Evolutionary conservation across 31 red algal species (phyloP), one percentile per base, ranked within the genome.

Genomic region (Asparagopsis taxiformis): DNA sequence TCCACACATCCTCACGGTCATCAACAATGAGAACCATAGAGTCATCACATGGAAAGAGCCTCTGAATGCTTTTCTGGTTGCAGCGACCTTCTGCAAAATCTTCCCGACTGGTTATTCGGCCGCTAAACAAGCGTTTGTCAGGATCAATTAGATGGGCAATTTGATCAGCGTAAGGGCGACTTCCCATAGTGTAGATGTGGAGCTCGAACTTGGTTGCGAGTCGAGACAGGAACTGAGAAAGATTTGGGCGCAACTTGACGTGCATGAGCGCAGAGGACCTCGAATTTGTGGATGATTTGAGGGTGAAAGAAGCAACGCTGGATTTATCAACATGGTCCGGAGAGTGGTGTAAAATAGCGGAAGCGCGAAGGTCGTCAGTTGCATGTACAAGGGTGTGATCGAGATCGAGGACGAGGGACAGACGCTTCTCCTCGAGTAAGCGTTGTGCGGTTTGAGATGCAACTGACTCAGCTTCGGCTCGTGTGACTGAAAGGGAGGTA

Each of bases 111-210:
- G 85, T 90, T 0, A 99, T 84, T 3, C 97, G 92, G 48, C 89
- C 84, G 48, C 82, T 70, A 69, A 99, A 99, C 19, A 99, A 59
- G 37, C 46, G 55, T 29, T 83, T 75, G 7, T 74, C 55, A 0
- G 89, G 82, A 54, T 99, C 97, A 35, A 99, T 85, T 8, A 99
- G 73, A 9, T 74, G 22, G 11, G 97, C 92, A 29, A 99, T 64
- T 31, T 80, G 63, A 41, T 89, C 97, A 1, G 97, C 97, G 65
- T 99, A 99, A 8, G 72, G 53, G 5, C 97, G 86, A 41, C 77
- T 95, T 44, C 97, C 97, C 97, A 95, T 95, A 2, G 97, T 99
- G 68, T 99, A 99, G 57, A 99, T 95, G 50, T 95, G 91, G 22
- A 99, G 65, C 64, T 99, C 87, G 75, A 95, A 99, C 38, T 79